A percentile compares a stretch with the other conserved stretches of the same genome.
Evolutionary conservation across 2,329 filamentous ascomycete genomes (phyloP).

Genomic region (Colletotrichum somersetense): DNA sequence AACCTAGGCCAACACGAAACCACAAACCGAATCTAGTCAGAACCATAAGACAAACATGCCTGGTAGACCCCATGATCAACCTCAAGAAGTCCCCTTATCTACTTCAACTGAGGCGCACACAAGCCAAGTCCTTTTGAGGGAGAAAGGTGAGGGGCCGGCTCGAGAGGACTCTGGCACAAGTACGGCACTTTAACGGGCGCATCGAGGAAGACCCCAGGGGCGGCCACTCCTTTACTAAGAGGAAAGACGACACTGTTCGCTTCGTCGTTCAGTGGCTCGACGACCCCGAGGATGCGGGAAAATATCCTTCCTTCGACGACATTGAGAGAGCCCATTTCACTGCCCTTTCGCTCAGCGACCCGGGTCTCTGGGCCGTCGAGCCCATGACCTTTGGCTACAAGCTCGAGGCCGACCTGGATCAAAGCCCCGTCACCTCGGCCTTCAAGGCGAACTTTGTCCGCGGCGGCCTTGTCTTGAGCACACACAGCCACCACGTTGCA

Average conservation of each 20-base stretch:
- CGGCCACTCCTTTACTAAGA: conserved; percentile 54
- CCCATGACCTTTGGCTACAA: conserved; percentile 56
- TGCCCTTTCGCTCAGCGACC: conserved; percentile 49
- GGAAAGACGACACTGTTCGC: conserved; percentile 49
- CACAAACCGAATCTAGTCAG: neutral
- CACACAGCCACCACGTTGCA: conserved; percentile 58
- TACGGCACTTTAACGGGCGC: conserved; percentile 53
- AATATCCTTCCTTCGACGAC: conserved; percentile 50
- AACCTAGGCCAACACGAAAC: too few species aligned
- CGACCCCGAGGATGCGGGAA: conserved; percentile 30
- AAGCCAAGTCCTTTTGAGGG: neutral
- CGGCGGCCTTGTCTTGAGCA: conserved; percentile 57
- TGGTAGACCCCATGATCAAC: neutral
- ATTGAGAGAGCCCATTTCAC: conserved; percentile 53
- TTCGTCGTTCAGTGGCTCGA: conserved; percentile 56
- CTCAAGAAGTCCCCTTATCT: neutral
- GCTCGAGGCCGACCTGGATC: conserved; percentile 53
- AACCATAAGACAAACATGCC: too few species aligned
- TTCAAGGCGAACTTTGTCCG: conserved; percentile 58
- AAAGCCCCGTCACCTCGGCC: conserved; percentile 50
- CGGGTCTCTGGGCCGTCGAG: conserved; percentile 50
- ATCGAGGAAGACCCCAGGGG: conserved; percentile 55
- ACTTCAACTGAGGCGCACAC: neutral
- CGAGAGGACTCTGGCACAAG: conserved; percentile 53
- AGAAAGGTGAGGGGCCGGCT: conserved; percentile 37